Percentiles rank a stretch among this genome's conserved stretches.
Evolutionary conservation across 75 land plant species (phyloP).

Genomic region (Picea sitchensis): DNA sequence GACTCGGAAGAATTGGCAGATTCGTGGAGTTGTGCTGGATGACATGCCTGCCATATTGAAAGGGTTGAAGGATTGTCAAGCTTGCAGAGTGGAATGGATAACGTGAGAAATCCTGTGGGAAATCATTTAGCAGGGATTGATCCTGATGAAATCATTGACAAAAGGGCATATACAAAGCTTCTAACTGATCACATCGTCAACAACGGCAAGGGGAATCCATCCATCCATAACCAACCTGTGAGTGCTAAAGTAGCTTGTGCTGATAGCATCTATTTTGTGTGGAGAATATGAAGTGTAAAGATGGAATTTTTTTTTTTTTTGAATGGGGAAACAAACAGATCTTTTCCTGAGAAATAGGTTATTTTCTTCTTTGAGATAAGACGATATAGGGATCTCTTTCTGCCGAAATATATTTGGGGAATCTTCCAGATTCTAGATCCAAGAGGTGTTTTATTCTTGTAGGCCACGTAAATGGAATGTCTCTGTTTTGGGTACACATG

Average conservation of each 20-base stretch:
- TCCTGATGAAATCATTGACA: constrained; percentile 89
- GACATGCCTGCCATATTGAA: constrained; percentile 84
- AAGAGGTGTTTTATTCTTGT: constrained; percentile 10
- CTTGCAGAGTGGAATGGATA: constrained; percentile 99
- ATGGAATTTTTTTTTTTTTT: background rate
- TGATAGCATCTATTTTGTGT: background rate
- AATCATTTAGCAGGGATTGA: constrained; percentile 97
- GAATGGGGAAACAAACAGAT: background rate
- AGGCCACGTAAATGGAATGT: constrained; percentile 99
- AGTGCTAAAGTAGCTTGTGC: constrained; percentile 19
- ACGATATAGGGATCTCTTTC: background rate
- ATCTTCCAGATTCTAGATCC: background rate
- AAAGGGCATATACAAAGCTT: constrained; percentile 71
- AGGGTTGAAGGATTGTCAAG: constrained; percentile 72
- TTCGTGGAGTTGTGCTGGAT: constrained; percentile 78
- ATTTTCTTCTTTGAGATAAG: background rate
- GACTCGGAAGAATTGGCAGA: constrained; percentile 98
- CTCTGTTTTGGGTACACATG: constrained; percentile 90
- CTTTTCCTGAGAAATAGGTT: background rate
- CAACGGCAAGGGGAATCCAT: constrained; percentile 64
- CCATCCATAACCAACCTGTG: constrained; percentile 84
- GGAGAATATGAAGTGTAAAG: too few species aligned
- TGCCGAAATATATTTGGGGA: too few species aligned
- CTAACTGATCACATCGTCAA: constrained; percentile 70
- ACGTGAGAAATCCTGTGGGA: constrained; percentile 94